A percentile compares a stretch with the other conserved stretches of the same genome.
These are phyloP conservation scores for Collybia sordida DNA, from an alignment of 768 basidiomycete species.

Conservation along the genomic window DNA sequence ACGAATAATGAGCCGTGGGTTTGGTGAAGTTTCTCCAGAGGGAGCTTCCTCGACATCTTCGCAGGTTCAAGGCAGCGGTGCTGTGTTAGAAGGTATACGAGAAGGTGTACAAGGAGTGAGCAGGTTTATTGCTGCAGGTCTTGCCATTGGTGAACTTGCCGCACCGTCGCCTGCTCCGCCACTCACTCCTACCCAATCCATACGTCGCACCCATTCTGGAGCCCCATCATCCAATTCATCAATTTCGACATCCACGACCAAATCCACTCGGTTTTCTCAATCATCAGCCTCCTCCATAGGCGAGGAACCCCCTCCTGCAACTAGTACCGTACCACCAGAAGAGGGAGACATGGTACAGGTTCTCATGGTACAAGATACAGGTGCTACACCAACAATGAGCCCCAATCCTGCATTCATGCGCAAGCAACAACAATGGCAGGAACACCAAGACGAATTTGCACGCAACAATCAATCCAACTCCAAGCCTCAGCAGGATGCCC, in stretches of 20 bases:
- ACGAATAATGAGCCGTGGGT: slow-evolving; percentile 68
- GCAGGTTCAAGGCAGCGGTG: slow-evolving; percentile 26
- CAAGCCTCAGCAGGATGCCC: slow-evolving; percentile 6
- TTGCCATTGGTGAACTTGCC: slow-evolving; percentile 25
- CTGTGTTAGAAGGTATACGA: slow-evolving; percentile 58
- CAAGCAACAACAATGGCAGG: slow-evolving; percentile 23
- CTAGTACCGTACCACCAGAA: slow-evolving; percentile 4
- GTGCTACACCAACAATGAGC: slow-evolving; percentile 47
- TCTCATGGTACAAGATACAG: slow-evolving; percentile 48
- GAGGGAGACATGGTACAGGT: slow-evolving; percentile 26
- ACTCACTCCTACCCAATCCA: neutral
- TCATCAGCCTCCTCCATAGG: slow-evolving; percentile 46
- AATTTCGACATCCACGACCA: slow-evolving; percentile 15
- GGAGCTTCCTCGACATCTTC: slow-evolving; percentile 13
- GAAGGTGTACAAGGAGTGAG: slow-evolving; percentile 63
- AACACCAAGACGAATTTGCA: slow-evolving; percentile 8
- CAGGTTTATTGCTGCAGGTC: slow-evolving; percentile 53
- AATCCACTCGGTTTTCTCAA: slow-evolving; percentile 40
- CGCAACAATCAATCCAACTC: slow-evolving; percentile 1
- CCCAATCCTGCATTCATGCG: slow-evolving; percentile 44
- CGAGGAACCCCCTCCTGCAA: slow-evolving; percentile 23
- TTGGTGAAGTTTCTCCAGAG: slow-evolving; percentile 30
- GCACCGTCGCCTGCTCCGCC: slow-evolving; percentile 11
- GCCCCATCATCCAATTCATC: slow-evolving; percentile 11
- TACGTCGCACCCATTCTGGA: slow-evolving; percentile 9